A percentile compares a stretch with the other conserved stretches of the same genome.
Evolutionary conservation across 2,329 filamentous ascomycete genomes (phyloP).

Genomic region (Neoarthrinium moseri): DNA sequence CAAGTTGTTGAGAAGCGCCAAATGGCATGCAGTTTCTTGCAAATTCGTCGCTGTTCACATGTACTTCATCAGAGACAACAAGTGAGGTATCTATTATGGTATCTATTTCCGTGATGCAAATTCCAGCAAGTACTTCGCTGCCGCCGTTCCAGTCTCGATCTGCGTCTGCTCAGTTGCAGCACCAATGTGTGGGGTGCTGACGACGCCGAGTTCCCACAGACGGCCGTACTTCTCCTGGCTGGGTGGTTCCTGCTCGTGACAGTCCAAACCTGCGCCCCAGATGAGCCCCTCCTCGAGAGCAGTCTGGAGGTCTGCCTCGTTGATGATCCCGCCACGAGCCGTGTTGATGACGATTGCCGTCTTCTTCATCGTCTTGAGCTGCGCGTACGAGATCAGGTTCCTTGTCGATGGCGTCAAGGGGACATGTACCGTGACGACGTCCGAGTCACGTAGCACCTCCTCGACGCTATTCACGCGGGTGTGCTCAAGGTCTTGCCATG

Average conservation of each 20-base stretch:
- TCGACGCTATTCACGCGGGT: slow-evolving; percentile 25
- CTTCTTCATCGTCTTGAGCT: slow-evolving; percentile 34
- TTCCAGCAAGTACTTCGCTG: slow-evolving; percentile 20
- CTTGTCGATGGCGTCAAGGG: slow-evolving; percentile 32
- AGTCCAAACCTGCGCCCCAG: slow-evolving; percentile 38
- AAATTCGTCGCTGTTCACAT: no score
- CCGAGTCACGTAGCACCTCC: slow-evolving; percentile 29
- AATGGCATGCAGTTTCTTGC: not conserved
- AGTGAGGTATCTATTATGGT: no score
- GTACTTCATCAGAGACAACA: no score
- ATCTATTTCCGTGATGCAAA: slow-evolving; percentile 8
- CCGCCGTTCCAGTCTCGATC: slow-evolving; percentile 26
- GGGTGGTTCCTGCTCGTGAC: slow-evolving; percentile 38
- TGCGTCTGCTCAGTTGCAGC: slow-evolving; percentile 37
- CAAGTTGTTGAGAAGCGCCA: not conserved
- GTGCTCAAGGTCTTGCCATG: slow-evolving; percentile 32
- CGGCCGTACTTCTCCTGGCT: slow-evolving; percentile 29
- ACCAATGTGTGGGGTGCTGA: slow-evolving; percentile 45
- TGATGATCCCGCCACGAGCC: slow-evolving; percentile 37
- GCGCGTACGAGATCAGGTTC: slow-evolving; percentile 27
- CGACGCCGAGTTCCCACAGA: slow-evolving; percentile 32
- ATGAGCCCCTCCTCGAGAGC: slow-evolving; percentile 32
- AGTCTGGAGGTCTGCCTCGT: slow-evolving; percentile 31
- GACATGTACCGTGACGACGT: slow-evolving; percentile 36
- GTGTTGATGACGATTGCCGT: slow-evolving; percentile 38